A percentile compares a stretch with the other conserved stretches of the same genome.
Evolutionary conservation across 2,329 filamentous ascomycete species (phyloP).

Genomic region (Hypoxylon sp.): DNA sequence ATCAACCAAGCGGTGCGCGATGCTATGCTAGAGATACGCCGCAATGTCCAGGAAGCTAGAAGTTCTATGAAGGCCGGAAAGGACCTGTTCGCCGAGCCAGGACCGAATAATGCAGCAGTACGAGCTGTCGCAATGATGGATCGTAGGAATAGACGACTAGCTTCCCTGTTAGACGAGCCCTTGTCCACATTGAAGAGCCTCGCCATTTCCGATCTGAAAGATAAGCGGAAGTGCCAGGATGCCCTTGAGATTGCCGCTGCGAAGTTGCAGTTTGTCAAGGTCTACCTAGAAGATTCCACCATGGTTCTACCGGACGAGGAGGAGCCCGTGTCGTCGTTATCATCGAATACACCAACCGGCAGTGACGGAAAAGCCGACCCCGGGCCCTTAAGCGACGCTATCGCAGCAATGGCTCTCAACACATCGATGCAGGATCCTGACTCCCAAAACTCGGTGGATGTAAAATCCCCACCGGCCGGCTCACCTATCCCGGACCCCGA

Average conservation of each 20-base stretch:
- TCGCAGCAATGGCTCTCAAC: slow-evolving; percentile 50
- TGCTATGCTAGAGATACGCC: slow-evolving; percentile 83
- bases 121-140: slow-evolving; percentile 69
- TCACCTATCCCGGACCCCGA: slow-evolving; percentile 20
- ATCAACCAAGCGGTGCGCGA: slow-evolving; percentile 87
- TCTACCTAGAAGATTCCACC: slow-evolving; percentile 71
- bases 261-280: slow-evolving; percentile 76
- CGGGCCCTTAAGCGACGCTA: slow-evolving; percentile 47
- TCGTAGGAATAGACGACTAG: slow-evolving; percentile 75
- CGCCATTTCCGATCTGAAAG: slow-evolving; percentile 65
- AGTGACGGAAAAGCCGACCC: slow-evolving; percentile 35
- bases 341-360: slow-evolving; percentile 14
- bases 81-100: slow-evolving; percentile 56
- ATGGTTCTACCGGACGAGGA: slow-evolving; percentile 64
- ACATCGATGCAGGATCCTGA: slow-evolving; percentile 41
- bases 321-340: slow-evolving; percentile 33
- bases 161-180: slow-evolving; percentile 77
- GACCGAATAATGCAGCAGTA: slow-evolving; percentile 50
- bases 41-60: slow-evolving; percentile 77
- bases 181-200: slow-evolving; percentile 74
- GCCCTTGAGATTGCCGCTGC: slow-evolving; percentile 72
- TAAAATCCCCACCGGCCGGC: slow-evolving; percentile 6
- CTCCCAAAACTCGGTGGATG: slow-evolving; percentile 31
- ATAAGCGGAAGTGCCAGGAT: slow-evolving; percentile 66
- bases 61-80: slow-evolving; percentile 59